These are phyloP conservation scores for Didymosphaeria variabile DNA, from an alignment of 2,329 filamentous ascomycete species.

Conservation along the genomic window DNA sequence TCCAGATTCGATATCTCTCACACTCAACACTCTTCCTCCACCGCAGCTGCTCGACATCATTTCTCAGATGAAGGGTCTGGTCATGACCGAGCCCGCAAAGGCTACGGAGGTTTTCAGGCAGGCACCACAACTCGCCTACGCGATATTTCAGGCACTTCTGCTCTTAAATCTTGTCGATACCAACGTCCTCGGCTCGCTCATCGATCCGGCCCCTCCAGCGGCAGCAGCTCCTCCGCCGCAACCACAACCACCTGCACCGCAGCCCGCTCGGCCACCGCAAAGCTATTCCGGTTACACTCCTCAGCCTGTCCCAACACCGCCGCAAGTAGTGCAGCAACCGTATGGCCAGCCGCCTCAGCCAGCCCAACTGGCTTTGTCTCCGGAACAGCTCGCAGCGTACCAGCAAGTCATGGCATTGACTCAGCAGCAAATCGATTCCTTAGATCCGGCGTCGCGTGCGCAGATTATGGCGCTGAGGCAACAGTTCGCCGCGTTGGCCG, in stretches of 20 bases:
- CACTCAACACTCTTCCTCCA: constrained; percentile 84
- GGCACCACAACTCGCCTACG: constrained; percentile 92
- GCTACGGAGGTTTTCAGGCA: constrained; percentile 87
- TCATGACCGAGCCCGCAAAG: constrained; percentile 80
- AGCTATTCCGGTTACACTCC: constrained; percentile 50
- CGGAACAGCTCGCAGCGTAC: constrained; percentile 67
- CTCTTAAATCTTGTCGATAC: constrained; percentile 93
- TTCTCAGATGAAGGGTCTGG: constrained; percentile 90
- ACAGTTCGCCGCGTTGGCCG: constrained; percentile 57
- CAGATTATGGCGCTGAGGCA: constrained; percentile 83
- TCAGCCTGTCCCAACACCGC: constrained; percentile 62
- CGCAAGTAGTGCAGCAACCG: constrained; percentile 51
- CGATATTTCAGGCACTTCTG: constrained; percentile 92
- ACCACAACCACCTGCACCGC: constrained; percentile 44
- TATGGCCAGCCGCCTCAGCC: constrained; percentile 56
- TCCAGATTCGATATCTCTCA: constrained; percentile 90
- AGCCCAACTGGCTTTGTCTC: constrained; percentile 15
- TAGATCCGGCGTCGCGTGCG: constrained; percentile 77
- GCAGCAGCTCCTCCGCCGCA: constrained; percentile 46
- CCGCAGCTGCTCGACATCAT: constrained; percentile 93
- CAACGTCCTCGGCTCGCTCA: constrained; percentile 79
- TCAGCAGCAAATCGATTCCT: constrained; percentile 78
- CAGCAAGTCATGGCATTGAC: constrained; percentile 77
- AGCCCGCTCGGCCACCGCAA: constrained; percentile 39
- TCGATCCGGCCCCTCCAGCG: constrained; percentile 63